Conservation (phyloP, 2,329 filamentous ascomycete species). For the Diaporthe sp. region DNA sequence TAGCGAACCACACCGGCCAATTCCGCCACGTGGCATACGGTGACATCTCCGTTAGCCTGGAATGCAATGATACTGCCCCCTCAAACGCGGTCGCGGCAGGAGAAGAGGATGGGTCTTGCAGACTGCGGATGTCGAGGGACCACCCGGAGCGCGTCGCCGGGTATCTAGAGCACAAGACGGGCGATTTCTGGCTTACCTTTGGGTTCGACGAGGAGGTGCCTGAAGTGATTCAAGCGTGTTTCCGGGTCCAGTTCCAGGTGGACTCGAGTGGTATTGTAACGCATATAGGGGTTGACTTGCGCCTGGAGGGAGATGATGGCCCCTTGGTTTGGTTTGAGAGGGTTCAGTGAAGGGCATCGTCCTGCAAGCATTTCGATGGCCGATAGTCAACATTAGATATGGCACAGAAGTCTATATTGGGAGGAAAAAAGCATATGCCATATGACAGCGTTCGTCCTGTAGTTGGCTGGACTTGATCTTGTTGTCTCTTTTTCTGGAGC, state of each 20-base stretch:
- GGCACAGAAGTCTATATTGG: too few relatives aligned
- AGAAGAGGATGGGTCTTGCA: neutral
- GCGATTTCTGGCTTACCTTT: constrained; percentile 33
- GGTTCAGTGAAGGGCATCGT: neutral
- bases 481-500: too few relatives aligned
- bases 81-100: too few relatives aligned
- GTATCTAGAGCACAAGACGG: constrained; percentile 27
- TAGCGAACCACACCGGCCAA: constrained; percentile 35
- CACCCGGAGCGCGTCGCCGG: neutral
- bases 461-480: too few relatives aligned
- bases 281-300: constrained; percentile 38
- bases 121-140: neutral
- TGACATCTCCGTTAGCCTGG: constrained; percentile 19
- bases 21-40: constrained; percentile 42
- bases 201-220: neutral
- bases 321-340: constrained; percentile 41
- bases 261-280: constrained; percentile 34
- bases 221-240: neutral
- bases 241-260: constrained; percentile 38
- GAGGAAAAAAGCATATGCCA: neutral
- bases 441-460: too few relatives aligned
- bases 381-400: neutral
- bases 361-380: too few relatives aligned
- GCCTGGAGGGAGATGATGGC: constrained; percentile 33
- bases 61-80: constrained; percentile 5